Evolutionary conservation across 2,329 filamentous ascomycete species (phyloP).

Genomic region (Thielaviopsis euricoi): DNA sequence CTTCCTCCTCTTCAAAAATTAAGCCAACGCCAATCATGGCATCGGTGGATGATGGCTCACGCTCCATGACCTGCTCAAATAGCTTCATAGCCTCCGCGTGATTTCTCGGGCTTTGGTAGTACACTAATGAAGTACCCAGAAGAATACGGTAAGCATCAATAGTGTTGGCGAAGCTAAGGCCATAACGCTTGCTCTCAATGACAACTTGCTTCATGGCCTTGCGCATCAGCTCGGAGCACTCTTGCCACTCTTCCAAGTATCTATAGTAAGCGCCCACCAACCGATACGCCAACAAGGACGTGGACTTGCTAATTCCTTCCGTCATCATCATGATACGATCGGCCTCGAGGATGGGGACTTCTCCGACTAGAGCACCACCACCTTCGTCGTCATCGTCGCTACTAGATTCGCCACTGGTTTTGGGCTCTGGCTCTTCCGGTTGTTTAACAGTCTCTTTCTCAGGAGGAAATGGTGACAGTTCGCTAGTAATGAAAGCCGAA

Average conservation of each 20-base stretch:
- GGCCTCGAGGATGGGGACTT: constrained; percentile 50
- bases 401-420: constrained; percentile 27
- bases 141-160: constrained; percentile 59
- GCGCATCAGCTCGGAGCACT: constrained; percentile 60
- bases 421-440: constrained; percentile 14
- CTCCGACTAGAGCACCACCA: constrained; percentile 34
- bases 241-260: constrained; percentile 70
- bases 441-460: constrained; percentile 16
- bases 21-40: constrained; percentile 81
- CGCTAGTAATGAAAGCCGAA: constrained; percentile 65
- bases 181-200: constrained; percentile 47
- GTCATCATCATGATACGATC: constrained; percentile 70
- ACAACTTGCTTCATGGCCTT: constrained; percentile 49
- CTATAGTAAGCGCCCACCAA: constrained; percentile 73
- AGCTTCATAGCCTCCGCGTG: constrained; percentile 76
- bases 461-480: constrained; percentile 63
- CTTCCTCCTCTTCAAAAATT: constrained; percentile 84
- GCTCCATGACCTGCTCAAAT: constrained; percentile 65
- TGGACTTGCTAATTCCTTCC: constrained; percentile 47
- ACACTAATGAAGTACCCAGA: constrained; percentile 75
- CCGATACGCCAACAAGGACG: constrained; percentile 68
- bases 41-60: constrained; percentile 58
- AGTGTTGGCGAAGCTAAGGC: constrained; percentile 51
- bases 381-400: constrained; percentile 44
- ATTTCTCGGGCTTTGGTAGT: constrained; percentile 77